Conservation (phyloP, 805 yeast genomes). For the Sugiyamaella americana region DNA sequence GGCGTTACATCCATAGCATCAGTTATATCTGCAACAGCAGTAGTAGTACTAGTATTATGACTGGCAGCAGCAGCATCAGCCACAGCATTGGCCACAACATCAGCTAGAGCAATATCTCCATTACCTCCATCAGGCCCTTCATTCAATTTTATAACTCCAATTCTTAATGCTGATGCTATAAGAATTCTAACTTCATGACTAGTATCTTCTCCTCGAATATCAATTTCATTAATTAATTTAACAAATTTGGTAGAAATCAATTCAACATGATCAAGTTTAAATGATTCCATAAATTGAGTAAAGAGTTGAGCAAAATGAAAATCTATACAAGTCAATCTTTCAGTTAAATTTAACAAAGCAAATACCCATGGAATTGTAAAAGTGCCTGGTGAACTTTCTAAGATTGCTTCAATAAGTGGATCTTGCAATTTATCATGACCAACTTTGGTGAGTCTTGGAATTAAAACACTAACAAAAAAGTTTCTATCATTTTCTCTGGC, state of each 20-base stretch:
- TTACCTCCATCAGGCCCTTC: neutral
- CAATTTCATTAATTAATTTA: no score
- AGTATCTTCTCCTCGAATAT: no score
- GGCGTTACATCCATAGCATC: no score
- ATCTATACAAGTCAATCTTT: no score
- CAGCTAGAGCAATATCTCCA: neutral
- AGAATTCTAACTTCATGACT: no score
- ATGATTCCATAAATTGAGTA: neutral
- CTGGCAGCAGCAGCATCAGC: no score
- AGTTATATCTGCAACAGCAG: no score
- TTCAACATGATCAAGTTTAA: neutral
- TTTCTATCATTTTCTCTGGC: neutral
- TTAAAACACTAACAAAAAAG: neutral
- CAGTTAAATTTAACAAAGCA: neutral
- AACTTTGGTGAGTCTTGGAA: neutral
- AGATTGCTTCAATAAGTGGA: neutral
- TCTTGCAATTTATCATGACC: neutral
- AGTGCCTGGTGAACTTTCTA: neutral
- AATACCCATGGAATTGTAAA: neutral
- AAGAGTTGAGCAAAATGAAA: neutral
- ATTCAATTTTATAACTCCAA: neutral
- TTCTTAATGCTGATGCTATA: slow-evolving; percentile 1
- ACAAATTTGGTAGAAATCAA: no score
- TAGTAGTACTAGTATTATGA: no score
- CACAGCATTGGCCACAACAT: no score